Evolutionary conservation across 345 rosid species (phyloP).

Genomic region (Rhizophora apiculata): DNA sequence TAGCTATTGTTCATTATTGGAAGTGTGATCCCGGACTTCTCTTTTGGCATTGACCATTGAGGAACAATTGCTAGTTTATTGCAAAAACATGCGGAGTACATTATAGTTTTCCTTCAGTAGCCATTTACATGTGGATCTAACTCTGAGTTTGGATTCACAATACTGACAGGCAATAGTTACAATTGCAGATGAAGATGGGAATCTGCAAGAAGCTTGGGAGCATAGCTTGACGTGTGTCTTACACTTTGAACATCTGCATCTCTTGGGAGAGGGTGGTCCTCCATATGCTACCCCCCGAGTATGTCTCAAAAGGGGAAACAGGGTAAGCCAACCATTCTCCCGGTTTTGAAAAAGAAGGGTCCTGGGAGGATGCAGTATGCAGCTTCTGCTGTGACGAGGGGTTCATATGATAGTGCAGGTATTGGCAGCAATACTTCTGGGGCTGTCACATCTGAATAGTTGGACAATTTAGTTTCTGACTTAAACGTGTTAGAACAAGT

Average conservation of each 20-base stretch:
- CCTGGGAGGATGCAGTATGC: constrained; percentile 87
- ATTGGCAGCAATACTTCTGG: constrained; percentile 68
- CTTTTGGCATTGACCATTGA: neutral
- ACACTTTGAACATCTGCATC: constrained; percentile 95
- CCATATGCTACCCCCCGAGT: constrained; percentile 94
- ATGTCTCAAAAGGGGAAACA: constrained; percentile 81
- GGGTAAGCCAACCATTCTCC: constrained; percentile 61
- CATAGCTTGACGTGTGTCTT: constrained; percentile 97
- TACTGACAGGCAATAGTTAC: constrained; percentile 70
- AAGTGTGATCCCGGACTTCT: neutral
- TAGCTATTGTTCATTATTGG: neutral
- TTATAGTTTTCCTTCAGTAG: neutral
- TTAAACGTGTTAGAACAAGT: constrained; percentile 95
- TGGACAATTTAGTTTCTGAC: constrained; percentile 83
- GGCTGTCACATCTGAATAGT: constrained; percentile 80
- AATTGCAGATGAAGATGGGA: constrained; percentile 98
- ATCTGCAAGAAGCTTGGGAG: constrained; percentile 99
- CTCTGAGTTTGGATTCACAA: constrained; percentile 17
- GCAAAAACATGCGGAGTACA: neutral
- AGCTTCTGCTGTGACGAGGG: constrained; percentile 83
- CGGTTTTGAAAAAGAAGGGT: constrained; percentile 81
- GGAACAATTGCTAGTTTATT: neutral
- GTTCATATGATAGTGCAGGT: constrained; percentile 96
- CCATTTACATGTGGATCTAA: constrained; percentile 18
- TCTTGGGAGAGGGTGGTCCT: constrained; percentile 98